A percentile compares a stretch with the other conserved stretches of the same genome.
These are phyloP conservation scores for Auricularia sp. DNA, from an alignment of 768 basidiomycete species.

Conservation along the genomic window DNA sequence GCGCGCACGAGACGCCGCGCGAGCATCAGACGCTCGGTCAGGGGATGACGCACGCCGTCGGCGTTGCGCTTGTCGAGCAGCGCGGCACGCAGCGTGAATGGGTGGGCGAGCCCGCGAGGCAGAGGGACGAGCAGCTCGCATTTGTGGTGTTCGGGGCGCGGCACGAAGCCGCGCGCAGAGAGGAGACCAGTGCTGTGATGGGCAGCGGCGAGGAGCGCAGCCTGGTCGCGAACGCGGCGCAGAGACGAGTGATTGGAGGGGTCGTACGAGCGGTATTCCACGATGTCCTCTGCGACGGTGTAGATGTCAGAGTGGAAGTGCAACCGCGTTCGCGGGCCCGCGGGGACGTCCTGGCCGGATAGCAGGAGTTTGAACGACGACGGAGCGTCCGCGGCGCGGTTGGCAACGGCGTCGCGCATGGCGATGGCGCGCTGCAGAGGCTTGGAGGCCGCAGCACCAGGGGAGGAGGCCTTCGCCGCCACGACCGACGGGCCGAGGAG, in stretches of 20 bases:
- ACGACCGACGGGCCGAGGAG: background rate
- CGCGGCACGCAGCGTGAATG: background rate
- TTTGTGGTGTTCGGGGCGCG: background rate
- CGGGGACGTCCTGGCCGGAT: background rate
- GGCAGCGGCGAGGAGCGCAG: background rate
- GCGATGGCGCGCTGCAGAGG: background rate
- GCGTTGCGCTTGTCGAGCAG: background rate
- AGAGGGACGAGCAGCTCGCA: slow-evolving; percentile 1
- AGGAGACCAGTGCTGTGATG: background rate
- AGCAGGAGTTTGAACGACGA: background rate
- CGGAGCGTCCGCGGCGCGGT: background rate
- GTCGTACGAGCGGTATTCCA: background rate
- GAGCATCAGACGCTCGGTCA: background rate
- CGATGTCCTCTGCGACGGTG: background rate
- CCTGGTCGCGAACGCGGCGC: background rate
- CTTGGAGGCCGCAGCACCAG: background rate
- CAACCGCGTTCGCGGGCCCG: background rate
- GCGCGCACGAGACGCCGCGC: background rate
- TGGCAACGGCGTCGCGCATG: background rate
- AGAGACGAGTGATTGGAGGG: background rate
- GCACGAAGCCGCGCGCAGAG: background rate
- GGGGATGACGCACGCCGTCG: background rate
- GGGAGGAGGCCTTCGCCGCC: background rate
- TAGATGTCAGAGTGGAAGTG: background rate
- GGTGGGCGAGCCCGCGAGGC: background rate